Evolutionary conservation across 176 grass and related monocot species (phyloP).

Genomic region (Eleusine indica): DNA sequence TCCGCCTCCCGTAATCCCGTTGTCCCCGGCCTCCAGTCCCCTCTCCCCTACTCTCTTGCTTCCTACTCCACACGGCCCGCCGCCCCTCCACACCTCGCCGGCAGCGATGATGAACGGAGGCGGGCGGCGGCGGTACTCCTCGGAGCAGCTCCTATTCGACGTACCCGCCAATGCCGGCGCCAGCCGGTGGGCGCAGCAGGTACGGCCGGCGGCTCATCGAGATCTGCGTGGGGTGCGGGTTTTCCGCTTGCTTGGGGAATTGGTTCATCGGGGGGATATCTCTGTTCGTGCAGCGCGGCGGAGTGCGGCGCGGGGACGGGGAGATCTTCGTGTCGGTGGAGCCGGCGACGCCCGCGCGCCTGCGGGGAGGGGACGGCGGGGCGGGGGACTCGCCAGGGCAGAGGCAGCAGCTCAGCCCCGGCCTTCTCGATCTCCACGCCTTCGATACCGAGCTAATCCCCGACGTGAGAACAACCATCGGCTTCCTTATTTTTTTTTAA

Average conservation of each 20-base stretch:
- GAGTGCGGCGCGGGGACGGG: slow-evolving; percentile 64
- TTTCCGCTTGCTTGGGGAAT: not conserved
- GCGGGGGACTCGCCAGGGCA: slow-evolving; percentile 49
- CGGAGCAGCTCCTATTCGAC: slow-evolving; percentile 84
- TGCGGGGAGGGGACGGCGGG: slow-evolving; percentile 49
- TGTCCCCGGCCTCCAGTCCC: slow-evolving; percentile 16
- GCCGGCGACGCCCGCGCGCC: slow-evolving; percentile 58
- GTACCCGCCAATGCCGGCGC: slow-evolving; percentile 48
- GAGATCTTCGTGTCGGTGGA: slow-evolving; percentile 82
- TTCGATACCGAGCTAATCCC: slow-evolving; percentile 92
- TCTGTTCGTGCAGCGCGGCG: slow-evolving; percentile 46
- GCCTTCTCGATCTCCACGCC: slow-evolving; percentile 90
- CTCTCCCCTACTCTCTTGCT: not conserved
- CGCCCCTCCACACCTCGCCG: slow-evolving; percentile 8
- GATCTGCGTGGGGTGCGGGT: slow-evolving; percentile 41
- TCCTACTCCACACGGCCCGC: slow-evolving; percentile 4
- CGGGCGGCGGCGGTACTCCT: slow-evolving; percentile 58
- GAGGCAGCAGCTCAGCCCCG: slow-evolving; percentile 80
- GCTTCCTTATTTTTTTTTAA: not conserved
- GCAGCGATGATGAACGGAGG: slow-evolving; percentile 57
- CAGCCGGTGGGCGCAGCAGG: slow-evolving; percentile 62
- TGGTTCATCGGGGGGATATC: slow-evolving; percentile 2
- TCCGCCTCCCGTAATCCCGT: slow-evolving; percentile 37
- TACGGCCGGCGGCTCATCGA: slow-evolving; percentile 26
- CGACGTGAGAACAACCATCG: slow-evolving; percentile 57